Percentiles rank a stretch among this genome's conserved stretches.
phyloP scores from a whole-genome alignment of 2,329 filamentous ascomycete species.

The Septoria linicola region DNA sequence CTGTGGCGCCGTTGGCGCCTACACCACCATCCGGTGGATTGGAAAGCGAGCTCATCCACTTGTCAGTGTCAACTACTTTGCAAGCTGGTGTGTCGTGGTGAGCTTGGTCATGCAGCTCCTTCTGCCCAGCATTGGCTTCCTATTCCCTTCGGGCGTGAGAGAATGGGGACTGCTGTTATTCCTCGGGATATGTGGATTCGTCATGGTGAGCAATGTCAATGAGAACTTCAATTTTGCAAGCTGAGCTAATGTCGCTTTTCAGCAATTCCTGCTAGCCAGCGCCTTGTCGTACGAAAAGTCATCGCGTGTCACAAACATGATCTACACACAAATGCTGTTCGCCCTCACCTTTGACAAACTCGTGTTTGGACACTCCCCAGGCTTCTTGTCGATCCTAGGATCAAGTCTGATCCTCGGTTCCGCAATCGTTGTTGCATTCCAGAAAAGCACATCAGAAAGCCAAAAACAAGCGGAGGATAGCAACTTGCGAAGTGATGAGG shows the following conservation, averaged over 20 bases:
- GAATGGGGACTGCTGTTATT: constrained; percentile 69
- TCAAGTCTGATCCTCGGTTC: constrained; percentile 64
- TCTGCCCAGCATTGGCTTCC: constrained; percentile 57
- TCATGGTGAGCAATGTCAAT: constrained; percentile 55
- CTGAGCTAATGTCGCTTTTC: constrained; percentile 3
- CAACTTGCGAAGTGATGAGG: constrained; percentile 24
- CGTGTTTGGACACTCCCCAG: constrained; percentile 61
- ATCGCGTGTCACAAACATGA: constrained; percentile 62
- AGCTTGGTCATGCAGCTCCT: constrained; percentile 59
- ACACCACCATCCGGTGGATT: constrained; percentile 74
- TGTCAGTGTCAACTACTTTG: constrained; percentile 85
- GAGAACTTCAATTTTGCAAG: background rate
- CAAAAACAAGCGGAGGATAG: constrained; percentile 19
- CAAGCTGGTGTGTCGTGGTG: constrained; percentile 67
- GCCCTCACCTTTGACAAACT: constrained; percentile 64
- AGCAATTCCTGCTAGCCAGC: constrained; percentile 78
- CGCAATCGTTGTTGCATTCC: constrained; percentile 63
- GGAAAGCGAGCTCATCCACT: constrained; percentile 76
- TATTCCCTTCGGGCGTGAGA: constrained; percentile 53
- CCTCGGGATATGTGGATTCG: constrained; percentile 72
- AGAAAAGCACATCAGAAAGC: constrained; percentile 37
- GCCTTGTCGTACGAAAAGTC: constrained; percentile 71
- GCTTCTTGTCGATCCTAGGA: constrained; percentile 58
- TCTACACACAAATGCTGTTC: constrained; percentile 70
- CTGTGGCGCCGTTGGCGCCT: constrained; percentile 70